Conservation (phyloP, 257 asterid species). For the Knoxia roxburghii region DNA sequence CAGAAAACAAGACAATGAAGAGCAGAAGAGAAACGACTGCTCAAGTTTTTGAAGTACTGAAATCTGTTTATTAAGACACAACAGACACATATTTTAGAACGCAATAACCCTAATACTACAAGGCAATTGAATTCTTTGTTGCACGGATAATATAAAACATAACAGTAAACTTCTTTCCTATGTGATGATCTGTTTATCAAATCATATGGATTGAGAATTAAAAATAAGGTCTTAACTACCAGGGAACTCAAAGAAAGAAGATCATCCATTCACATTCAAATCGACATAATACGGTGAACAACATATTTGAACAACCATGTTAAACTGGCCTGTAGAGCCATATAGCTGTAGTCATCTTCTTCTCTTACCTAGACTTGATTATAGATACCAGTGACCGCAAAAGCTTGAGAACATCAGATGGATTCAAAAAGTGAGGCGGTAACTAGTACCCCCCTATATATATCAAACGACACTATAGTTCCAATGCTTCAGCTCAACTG, state of each 20-base stretch:
- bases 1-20: not conserved
- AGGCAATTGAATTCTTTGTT: not conserved
- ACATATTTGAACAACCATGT: not conserved
- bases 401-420: conserved; percentile 81
- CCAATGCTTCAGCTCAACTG: not conserved
- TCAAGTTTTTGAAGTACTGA: not conserved
- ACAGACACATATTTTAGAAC: too few species aligned
- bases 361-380: conserved; percentile 57
- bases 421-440: conserved; percentile 59
- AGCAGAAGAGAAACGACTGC: not conserved
- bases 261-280: not conserved
- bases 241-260: not conserved
- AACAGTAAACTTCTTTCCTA: not conserved
- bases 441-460: too few species aligned
- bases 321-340: not conserved
- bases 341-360: not conserved
- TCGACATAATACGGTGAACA: not conserved
- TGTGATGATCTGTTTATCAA: too few species aligned
- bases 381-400: conserved; percentile 66
- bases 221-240: not conserved
- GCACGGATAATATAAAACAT: not conserved
- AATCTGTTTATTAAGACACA: not conserved
- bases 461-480: too few species aligned
- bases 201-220: not conserved
- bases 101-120: too few species aligned